Evolutionary conservation across 176 grass and related monocot genomes (phyloP).

Genomic region (Triticum aestivum): IWGSC_CS_RefSeq_v2.1 NC_057797.1:683948062-683948561

Average conservation of each 20-base stretch:
- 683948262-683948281: background rate
- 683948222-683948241: background rate
- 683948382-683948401: background rate
- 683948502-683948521: background rate
- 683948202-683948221: background rate
- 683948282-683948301: background rate
- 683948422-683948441: constrained; percentile 11
- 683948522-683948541: background rate
- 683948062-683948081: too few species aligned
- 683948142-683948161: constrained; percentile 16
- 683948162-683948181: background rate
- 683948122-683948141: too few species aligned
- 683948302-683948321: constrained; percentile 20
- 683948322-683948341: constrained; percentile 7
- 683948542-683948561: background rate
- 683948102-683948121: too few species aligned
- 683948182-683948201: constrained; percentile 36
- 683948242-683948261: background rate
- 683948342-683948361: too few species aligned
- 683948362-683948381: background rate
- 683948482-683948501: background rate
- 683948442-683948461: too few species aligned
- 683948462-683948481: too few species aligned
- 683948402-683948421: background rate
- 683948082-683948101: background rate